Conservation (phyloP, 208 protist genomes). For the Naegleria gruberi region DNA sequence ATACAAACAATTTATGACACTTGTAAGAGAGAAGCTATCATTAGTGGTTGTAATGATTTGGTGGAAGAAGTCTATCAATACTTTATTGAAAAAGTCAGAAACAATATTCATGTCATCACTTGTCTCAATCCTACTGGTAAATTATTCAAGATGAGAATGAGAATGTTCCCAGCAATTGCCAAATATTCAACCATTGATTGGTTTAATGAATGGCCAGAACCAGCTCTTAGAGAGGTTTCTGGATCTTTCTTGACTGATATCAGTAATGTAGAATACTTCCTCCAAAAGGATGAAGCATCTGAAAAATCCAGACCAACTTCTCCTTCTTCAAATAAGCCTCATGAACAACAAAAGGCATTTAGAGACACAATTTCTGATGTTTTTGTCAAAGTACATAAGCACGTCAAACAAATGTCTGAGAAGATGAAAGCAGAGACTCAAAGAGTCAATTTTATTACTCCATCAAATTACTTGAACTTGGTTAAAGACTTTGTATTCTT, state of each 20-base stretch:
- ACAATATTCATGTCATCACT: constrained; percentile 89
- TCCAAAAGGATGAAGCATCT: neutral
- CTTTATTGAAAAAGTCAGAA: constrained; percentile 85
- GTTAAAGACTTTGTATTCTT: constrained; percentile 86
- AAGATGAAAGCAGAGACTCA: constrained; percentile 84
- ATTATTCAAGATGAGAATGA: constrained; percentile 83
- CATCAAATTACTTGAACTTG: constrained; percentile 93
- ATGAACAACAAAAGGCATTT: constrained; percentile 25
- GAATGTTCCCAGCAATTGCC: constrained; percentile 96
- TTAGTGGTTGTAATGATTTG: constrained; percentile 71
- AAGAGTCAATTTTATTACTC: constrained; percentile 93
- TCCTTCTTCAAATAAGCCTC: neutral
- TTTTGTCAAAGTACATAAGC: constrained; percentile 84
- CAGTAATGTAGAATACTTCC: too few relatives aligned
- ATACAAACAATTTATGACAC: constrained; percentile 79
- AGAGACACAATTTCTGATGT: constrained; percentile 66
- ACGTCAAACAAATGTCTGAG: constrained; percentile 63
- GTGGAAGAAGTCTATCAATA: constrained; percentile 84
- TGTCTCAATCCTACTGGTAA: constrained; percentile 93
- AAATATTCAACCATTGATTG: constrained; percentile 97
- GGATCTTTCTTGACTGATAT: neutral
- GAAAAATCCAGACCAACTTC: neutral
- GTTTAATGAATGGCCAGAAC: constrained; percentile 94
- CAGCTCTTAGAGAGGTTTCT: constrained; percentile 87
- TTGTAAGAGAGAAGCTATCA: constrained; percentile 72